Base-by-base conservation (phyloP, 2,329 filamentous ascomycete genomes). In the Talaromyces sp. region DNA sequence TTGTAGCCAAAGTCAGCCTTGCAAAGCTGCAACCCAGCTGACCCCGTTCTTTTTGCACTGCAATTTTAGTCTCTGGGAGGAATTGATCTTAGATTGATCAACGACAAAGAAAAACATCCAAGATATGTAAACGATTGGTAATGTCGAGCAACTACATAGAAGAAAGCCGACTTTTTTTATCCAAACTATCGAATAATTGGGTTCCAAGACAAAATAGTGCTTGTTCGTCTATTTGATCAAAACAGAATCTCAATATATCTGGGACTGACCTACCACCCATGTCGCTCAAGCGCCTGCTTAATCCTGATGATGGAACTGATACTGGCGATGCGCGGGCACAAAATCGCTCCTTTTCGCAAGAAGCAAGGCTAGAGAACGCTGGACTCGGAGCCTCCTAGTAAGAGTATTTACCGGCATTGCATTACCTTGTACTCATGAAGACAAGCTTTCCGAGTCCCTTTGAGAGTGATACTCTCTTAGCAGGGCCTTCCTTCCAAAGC, bases 231-330 rank as follows among this genome's bases (percentile, higher is more conserved):
- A 31, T 54, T 31, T 54, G 17, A 29, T 19, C 3, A 19, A 31
- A 54, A 1, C 6, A 13, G 5, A 31, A 1, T 17, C 40, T 43
- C 40, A 1, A 3, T n/a, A 43, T 43, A 27, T 29, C 8, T 25
- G 10, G 8, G 13, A 17, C 22, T 13, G n/a, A 29, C 31, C 38
- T 10, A 49, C 5, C 27, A 11, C 22, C 15, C 25, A 62, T 62
- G 60, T 62, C 60, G 15, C 60, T 62, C 31, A 62, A 62, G 47
- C 45, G 60, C 25, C 31, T 62, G 22, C 45, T 62, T 8, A 62
- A 62, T n/a, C 45, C 59, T 40, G 45, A 36, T 5, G 31, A 62
- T 62, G 45, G 47, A 36, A 31, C 49, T 19, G 59, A 36, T 27
- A 10, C 17, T 13, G 29, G 7, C 17, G n/a, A 62, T 62, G 17